These are phyloP conservation scores for Crucihimalaya himalaica DNA, from an alignment of 345 rosid species.

Conservation along the genomic window DNA sequence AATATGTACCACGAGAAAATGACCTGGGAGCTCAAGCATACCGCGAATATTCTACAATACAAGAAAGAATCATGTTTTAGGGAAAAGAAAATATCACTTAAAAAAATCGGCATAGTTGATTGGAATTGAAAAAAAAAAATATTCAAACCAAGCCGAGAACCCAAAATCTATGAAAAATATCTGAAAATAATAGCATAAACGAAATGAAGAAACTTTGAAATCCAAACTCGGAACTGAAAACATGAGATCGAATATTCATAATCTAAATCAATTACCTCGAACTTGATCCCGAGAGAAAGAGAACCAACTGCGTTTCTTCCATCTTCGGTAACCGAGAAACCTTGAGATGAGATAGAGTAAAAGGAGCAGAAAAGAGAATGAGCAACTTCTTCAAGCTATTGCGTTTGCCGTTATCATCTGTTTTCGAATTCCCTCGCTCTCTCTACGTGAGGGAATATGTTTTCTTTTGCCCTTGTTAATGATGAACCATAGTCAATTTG, in stretches of 20 bases:
- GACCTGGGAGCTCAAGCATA: no score
- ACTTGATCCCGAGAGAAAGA: not conserved
- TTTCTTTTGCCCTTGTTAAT: no score
- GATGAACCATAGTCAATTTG: no score
- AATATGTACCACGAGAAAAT: no score
- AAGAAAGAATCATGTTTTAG: no score
- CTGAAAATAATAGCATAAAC: not conserved
- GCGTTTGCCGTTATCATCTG: not conserved
- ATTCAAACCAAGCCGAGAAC: not conserved
- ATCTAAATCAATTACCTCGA: not conserved
- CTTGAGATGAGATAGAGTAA: not conserved
- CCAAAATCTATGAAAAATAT: not conserved
- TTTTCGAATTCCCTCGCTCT: conserved; percentile 1
- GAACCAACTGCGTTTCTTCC: not conserved
- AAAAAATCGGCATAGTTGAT: no score
- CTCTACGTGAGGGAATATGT: no score
- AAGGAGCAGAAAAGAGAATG: not conserved
- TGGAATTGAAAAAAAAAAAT: no score
- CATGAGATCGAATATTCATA: not conserved
- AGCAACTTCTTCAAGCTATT: not conserved
- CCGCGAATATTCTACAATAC: no score
- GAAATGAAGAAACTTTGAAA: not conserved
- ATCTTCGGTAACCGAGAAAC: not conserved
- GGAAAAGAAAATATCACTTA: no score
- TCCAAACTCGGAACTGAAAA: not conserved